Percentiles rank a stretch among this genome's conserved stretches.
These are phyloP conservation scores for Tolypocladium inflatum DNA, from an alignment of 2,329 filamentous ascomycete genomes.

Conservation along the genomic window DNA sequence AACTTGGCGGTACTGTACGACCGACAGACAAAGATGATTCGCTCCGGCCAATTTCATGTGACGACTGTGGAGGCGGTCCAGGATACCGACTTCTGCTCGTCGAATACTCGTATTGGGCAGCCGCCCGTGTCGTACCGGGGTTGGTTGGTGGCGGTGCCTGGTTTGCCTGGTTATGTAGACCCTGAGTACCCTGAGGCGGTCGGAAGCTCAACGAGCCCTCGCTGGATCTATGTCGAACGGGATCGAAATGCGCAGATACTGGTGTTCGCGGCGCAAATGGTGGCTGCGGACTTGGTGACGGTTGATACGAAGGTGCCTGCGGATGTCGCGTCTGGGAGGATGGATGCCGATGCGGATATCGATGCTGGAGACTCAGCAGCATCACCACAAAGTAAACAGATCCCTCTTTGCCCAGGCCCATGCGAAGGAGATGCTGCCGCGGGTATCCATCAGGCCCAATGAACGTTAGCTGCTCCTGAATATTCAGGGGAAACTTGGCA, in stretches of 20 bases:
- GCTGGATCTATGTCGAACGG: constrained; percentile 29
- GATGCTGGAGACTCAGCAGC: constrained; percentile 27
- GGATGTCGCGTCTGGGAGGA: constrained; percentile 33
- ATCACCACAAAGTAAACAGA: constrained; percentile 55
- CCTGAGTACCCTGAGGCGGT: background rate
- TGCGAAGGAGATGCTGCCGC: constrained; percentile 37
- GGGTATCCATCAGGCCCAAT: constrained; percentile 39
- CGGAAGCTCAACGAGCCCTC: constrained; percentile 18
- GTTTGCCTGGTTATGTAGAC: background rate
- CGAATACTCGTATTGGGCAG: constrained; percentile 32
- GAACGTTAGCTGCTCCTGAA: constrained; percentile 47
- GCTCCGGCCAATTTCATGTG: constrained; percentile 42
- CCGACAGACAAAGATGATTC: constrained; percentile 30
- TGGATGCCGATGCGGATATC: constrained; percentile 35
- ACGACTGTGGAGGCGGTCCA: constrained; percentile 28
- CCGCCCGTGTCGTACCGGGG: constrained; percentile 11
- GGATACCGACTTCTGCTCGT: constrained; percentile 34
- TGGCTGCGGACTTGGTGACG: constrained; percentile 16
- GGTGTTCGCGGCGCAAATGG: constrained; percentile 34
- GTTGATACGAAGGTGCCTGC: constrained; percentile 30
- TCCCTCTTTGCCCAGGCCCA: constrained; percentile 50
- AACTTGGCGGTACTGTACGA: constrained; percentile 22
- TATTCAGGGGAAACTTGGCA: constrained; percentile 40
- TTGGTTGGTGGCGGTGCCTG: constrained; percentile 17
- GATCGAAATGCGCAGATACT: constrained; percentile 37